These are phyloP conservation scores for Macrotyloma uniflorum DNA, from an alignment of 306 rosid species.

Conservation along the genomic window DNA sequence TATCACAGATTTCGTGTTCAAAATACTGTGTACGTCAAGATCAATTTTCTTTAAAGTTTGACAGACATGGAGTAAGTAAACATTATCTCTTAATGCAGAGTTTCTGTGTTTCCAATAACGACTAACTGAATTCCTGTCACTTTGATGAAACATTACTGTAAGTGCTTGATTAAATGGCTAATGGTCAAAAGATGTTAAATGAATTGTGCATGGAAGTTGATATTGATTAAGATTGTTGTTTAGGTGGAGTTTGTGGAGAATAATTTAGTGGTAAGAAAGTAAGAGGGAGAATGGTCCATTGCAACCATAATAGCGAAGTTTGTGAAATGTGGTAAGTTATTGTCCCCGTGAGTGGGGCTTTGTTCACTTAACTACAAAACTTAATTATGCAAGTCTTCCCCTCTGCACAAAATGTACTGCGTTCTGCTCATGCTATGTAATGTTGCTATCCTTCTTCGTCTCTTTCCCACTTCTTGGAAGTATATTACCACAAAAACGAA, in stretches of 20 bases:
- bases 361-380: slow-evolving; percentile 34
- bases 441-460: slow-evolving; percentile 41
- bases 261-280: slow-evolving; percentile 10
- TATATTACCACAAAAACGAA: slow-evolving; percentile 18
- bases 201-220: neutral
- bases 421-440: slow-evolving; percentile 28
- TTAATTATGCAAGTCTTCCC: slow-evolving; percentile 17
- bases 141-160: no score
- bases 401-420: slow-evolving; percentile 23
- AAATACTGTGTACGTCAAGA: no score
- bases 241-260: neutral
- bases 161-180: no score
- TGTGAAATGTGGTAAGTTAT: slow-evolving; percentile 27
- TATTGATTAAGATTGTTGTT: neutral
- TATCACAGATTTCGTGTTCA: no score
- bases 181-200: no score
- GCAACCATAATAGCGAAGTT: neutral
- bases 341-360: slow-evolving; percentile 30
- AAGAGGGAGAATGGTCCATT: slow-evolving; percentile 12
- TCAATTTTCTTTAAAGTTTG: no score
- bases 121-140: no score
- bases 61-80: no score
- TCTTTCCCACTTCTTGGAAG: slow-evolving; percentile 33
- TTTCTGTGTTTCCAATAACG: no score
- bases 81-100: no score